A percentile compares a stretch with the other conserved stretches of the same genome.
Conservation (phyloP, 2,329 filamentous ascomycete species). For the Colletotrichum sansevieriae region DNA sequence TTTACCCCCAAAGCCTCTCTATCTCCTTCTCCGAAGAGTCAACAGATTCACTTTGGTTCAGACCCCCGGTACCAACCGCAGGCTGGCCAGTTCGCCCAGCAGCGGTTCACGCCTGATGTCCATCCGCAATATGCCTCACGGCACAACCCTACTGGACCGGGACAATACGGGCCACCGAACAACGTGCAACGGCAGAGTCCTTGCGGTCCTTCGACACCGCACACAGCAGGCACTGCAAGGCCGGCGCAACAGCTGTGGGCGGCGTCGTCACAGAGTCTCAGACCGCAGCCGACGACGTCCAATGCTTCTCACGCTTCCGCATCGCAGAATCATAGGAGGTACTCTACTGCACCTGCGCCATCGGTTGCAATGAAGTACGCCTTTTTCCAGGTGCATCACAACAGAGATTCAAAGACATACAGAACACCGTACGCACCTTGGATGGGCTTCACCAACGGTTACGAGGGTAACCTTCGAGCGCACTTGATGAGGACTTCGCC, state of each 20-base stretch:
- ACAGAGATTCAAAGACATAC: slow-evolving; percentile 69
- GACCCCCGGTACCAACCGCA: slow-evolving; percentile 47
- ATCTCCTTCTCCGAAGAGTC: slow-evolving; percentile 46
- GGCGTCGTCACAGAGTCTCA: slow-evolving; percentile 21
- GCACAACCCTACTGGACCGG: slow-evolving; percentile 2
- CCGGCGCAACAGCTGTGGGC: slow-evolving; percentile 30
- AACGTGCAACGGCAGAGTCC: slow-evolving; percentile 25
- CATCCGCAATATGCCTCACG: slow-evolving; percentile 19
- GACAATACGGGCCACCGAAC: slow-evolving; percentile 9
- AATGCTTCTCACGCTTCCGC: slow-evolving; percentile 10
- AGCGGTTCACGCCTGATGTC: slow-evolving; percentile 44
- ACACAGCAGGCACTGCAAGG: slow-evolving; percentile 6
- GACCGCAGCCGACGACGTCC: neutral
- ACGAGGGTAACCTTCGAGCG: slow-evolving; percentile 65
- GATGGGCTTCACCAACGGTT: slow-evolving; percentile 72
- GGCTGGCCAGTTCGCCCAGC: slow-evolving; percentile 44
- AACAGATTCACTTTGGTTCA: slow-evolving; percentile 47
- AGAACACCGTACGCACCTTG: slow-evolving; percentile 69
- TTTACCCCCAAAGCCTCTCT: slow-evolving; percentile 49
- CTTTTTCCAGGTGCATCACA: slow-evolving; percentile 72
- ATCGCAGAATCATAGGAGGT: slow-evolving; percentile 40
- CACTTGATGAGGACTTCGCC: slow-evolving; percentile 57
- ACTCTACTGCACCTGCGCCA: slow-evolving; percentile 39
- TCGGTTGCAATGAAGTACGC: slow-evolving; percentile 66
- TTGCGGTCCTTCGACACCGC: slow-evolving; percentile 26